These are phyloP conservation scores for Cyberlindnera euphorbiae DNA, from an alignment of 805 yeast genomes.

Conservation along the genomic window DNA sequence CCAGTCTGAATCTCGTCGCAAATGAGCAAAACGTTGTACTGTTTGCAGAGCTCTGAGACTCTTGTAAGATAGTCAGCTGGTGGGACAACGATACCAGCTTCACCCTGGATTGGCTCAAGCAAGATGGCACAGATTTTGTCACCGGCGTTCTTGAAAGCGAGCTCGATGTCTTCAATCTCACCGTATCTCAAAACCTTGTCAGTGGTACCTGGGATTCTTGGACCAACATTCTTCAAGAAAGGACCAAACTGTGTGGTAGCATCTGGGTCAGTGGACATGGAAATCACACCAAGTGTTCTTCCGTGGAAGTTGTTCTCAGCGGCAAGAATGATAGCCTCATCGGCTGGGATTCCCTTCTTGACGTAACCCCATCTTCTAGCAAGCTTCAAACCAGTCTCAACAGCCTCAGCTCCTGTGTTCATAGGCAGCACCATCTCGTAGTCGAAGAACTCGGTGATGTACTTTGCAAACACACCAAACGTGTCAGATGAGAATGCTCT, in stretches of 20 bases:
- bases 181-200: constrained; percentile 70
- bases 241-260: constrained; percentile 90
- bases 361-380: constrained; percentile 98
- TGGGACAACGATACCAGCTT: constrained; percentile 96
- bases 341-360: constrained; percentile 75
- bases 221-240: constrained; percentile 77
- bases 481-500: constrained; percentile 90
- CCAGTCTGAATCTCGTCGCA: constrained; percentile 98
- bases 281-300: constrained; percentile 89
- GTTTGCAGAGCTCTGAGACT: constrained; percentile 70
- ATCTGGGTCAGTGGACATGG: constrained; percentile 95
- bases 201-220: constrained; percentile 72
- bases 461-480: constrained; percentile 84
- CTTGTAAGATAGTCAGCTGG: constrained; percentile 71
- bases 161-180: constrained; percentile 77
- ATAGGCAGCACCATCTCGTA: constrained; percentile 94
- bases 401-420: constrained; percentile 99
- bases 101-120: constrained; percentile 96
- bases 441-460: constrained; percentile 79
- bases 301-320: constrained; percentile 95
- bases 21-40: constrained; percentile 83
- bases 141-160: constrained; percentile 77
- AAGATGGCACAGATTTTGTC: constrained; percentile 86
- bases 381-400: constrained; percentile 87
- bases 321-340: constrained; percentile 82